Evolutionary conservation across 2,329 filamentous ascomycete species (phyloP).

Genomic region (Fusarium sp.): DNA sequence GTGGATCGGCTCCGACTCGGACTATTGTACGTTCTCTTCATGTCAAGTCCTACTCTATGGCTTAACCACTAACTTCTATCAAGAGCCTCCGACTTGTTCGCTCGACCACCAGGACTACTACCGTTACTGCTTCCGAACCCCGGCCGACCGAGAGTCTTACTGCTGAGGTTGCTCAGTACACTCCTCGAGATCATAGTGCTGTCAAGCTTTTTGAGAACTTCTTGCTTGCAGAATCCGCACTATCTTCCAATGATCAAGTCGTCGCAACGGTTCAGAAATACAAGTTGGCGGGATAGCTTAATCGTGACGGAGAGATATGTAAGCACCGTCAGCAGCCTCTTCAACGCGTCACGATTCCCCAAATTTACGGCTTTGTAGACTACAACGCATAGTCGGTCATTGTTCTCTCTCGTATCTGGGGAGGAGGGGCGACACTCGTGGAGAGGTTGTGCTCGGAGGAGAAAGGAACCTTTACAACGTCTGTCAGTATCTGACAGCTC

Average conservation of each 20-base stretch:
- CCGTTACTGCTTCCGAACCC: background rate
- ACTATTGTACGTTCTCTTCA: background rate
- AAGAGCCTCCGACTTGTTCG: background rate
- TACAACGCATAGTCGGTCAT: background rate
- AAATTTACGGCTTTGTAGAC: background rate
- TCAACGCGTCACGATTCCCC: background rate
- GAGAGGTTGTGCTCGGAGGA: background rate
- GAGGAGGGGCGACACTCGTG: too few relatives aligned
- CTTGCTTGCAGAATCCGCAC: background rate
- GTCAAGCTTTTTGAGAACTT: rapidly evolving
- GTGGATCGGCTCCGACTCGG: background rate
- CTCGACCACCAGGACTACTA: background rate
- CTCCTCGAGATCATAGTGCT: background rate
- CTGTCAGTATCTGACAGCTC: background rate
- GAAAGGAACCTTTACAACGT: background rate
- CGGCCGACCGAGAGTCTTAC: background rate
- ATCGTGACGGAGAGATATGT: too few relatives aligned
- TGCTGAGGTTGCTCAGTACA: too few relatives aligned
- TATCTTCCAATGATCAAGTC: constrained; percentile 7
- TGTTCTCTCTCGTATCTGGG: background rate
- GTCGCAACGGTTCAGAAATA: constrained; percentile 34
- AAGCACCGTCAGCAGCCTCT: too few relatives aligned
- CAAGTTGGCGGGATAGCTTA: background rate
- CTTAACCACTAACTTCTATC: background rate
- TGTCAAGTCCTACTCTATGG: background rate